Percentiles rank a stretch among this genome's conserved stretches.
phyloP scores from a whole-genome alignment of 805 yeast genomes.

The Yarrowia sp. region DNA sequence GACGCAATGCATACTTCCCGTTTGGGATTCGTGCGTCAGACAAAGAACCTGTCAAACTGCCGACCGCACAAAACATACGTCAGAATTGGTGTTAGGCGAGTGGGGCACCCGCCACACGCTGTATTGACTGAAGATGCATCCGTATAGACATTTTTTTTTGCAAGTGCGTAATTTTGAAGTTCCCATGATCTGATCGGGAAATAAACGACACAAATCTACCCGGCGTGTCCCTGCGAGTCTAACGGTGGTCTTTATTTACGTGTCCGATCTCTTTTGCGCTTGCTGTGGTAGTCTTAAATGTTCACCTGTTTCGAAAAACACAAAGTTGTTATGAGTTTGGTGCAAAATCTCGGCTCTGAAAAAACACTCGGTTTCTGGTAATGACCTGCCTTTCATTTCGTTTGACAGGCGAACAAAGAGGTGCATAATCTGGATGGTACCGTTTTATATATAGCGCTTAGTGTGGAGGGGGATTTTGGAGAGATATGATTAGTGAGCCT shows the following conservation, averaged over 20 bases:
- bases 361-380: not conserved
- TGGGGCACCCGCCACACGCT: not conserved
- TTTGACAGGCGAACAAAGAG: constrained; percentile 13
- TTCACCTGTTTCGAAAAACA: too few species aligned
- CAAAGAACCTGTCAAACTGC: constrained; percentile 11
- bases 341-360: not conserved
- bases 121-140: not conserved
- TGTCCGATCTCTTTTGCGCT: not conserved
- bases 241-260: not conserved
- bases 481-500: constrained; percentile 6
- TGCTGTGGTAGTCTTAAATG: too few species aligned
- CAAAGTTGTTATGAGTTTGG: not conserved
- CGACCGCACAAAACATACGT: not conserved
- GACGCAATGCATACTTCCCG: constrained; percentile 17
- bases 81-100: not conserved
- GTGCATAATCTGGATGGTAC: constrained; percentile 5
- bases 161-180: not conserved
- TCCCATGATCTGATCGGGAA: not conserved
- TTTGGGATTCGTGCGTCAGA: not conserved
- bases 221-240: not conserved
- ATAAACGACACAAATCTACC: too few species aligned
- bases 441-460: constrained; percentile 11
- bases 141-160: not conserved
- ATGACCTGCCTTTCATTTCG: constrained; percentile 12
- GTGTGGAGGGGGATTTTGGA: not conserved